Conservation (phyloP, 31 red algal genomes). For the Asparagopsis taxiformis region DNA sequence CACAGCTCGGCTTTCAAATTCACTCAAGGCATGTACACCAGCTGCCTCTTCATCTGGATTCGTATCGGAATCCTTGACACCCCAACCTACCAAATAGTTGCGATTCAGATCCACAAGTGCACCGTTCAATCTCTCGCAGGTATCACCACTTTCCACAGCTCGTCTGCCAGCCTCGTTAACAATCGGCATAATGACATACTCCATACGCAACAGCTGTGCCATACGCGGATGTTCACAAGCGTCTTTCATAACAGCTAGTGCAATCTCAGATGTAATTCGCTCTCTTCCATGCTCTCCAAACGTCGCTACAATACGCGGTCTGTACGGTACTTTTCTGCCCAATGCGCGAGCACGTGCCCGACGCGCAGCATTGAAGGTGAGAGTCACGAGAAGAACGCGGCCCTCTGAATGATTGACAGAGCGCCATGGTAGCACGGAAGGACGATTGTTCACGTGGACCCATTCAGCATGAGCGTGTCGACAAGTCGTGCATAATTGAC, state of each 20-base stretch:
- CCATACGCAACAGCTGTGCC: conserved; percentile 3
- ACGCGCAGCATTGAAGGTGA: too few species aligned
- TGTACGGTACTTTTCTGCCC: too few species aligned
- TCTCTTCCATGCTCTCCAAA: conserved; percentile 85
- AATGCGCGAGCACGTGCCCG: too few species aligned
- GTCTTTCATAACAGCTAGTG: conserved; percentile 27
- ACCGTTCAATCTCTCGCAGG: conserved; percentile 43
- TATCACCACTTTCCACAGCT: conserved; percentile 36
- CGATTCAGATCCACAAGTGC: conserved; percentile 65
- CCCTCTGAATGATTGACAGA: too few species aligned
- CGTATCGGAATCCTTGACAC: conserved; percentile 18
- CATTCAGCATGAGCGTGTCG: too few species aligned
- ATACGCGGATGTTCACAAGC: conserved; percentile 13
- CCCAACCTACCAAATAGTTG: conserved; percentile 63
- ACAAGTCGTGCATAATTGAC: too few species aligned
- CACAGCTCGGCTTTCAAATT: conserved; percentile 53
- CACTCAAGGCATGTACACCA: conserved; percentile 40
- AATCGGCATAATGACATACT: conserved; percentile 52
- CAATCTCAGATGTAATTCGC: conserved; percentile 67
- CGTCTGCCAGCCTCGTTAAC: conserved; percentile 18
- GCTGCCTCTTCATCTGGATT: conserved; percentile 43
- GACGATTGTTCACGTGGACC: too few species aligned
- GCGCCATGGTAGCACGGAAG: too few species aligned
- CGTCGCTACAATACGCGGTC: conserved; percentile 28
- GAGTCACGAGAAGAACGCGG: too few species aligned